Conservation (phyloP, 768 basidiomycete species). For the Xanthoconium stramineum region DNA sequence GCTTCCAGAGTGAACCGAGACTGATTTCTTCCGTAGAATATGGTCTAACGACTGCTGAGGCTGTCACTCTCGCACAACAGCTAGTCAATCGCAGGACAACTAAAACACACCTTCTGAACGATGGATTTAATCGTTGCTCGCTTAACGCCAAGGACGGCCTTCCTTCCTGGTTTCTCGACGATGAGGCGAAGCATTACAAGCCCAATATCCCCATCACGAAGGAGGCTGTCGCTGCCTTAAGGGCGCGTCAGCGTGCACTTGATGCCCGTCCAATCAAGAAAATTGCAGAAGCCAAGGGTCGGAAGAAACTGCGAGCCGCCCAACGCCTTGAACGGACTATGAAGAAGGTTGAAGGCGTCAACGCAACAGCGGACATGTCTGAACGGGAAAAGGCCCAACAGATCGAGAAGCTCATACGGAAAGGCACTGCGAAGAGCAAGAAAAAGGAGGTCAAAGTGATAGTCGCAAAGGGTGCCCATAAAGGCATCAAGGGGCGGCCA, state of each 20-base stretch:
- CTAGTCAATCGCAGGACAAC: constrained; percentile 90
- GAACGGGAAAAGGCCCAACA: constrained; percentile 93
- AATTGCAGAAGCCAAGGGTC: constrained; percentile 95
- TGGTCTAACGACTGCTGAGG: constrained; percentile 84
- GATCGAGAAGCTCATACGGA: constrained; percentile 89
- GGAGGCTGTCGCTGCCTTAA: constrained; percentile 82
- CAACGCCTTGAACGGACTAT: constrained; percentile 86
- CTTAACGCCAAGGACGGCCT: constrained; percentile 89
- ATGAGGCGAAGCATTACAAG: constrained; percentile 91
- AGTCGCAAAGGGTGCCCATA: constrained; percentile 88
- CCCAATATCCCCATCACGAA: constrained; percentile 95
- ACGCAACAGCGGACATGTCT: constrained; percentile 83
- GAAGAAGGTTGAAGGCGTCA: constrained; percentile 95
- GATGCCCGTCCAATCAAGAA: constrained; percentile 99
- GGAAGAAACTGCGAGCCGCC: constrained; percentile 89
- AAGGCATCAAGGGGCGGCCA: constrained; percentile 87
- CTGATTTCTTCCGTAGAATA: constrained; percentile 47
- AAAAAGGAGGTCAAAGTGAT: constrained; percentile 82
- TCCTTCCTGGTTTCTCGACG: constrained; percentile 96
- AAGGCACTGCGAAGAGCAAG: constrained; percentile 66
- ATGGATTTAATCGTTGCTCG: constrained; percentile 94
- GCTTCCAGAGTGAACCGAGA: neutral
- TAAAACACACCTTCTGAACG: constrained; percentile 84
- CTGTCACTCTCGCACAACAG: constrained; percentile 86
- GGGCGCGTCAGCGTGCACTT: constrained; percentile 87